Base-by-base conservation (phyloP, 257 asterid genomes). In the Fraxinus pennsylvanica region DNA sequence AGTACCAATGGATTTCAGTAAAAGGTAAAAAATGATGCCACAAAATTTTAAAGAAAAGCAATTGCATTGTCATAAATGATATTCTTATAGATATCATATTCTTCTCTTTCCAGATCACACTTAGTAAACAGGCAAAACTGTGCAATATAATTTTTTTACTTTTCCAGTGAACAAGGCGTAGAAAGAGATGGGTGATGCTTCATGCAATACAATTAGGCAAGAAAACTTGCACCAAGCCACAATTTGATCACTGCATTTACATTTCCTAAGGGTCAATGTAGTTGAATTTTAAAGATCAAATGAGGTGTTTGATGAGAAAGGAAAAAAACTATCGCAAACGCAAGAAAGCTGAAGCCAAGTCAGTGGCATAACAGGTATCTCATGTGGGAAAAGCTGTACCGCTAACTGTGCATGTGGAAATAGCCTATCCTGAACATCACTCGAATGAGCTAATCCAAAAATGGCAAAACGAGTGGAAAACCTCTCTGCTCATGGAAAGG, bases 211-310 rank as follows among this genome's bases (percentile, higher is more conserved):
- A 50, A 72, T 29, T 65, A 32, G 47, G 38, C 43, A 43, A 29
- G 50, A 6, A 41, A 9, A 19, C 65, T 6, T 5, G 25, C n/a
- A 54, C n/a, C 7, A 19, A 54, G 27, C 6, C 9, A 54, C 65
- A 15, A 54, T 54, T 54, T 54, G 9, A 15, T 52, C 27, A 54
- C 25, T 5, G 27, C 27, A 19, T 54, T 54, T 54, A 54, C 25
- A 54, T 38, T 15, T 61, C 69, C 47, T 43, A 35, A 71, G 57
- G 68, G 32, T 59, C 29, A 36, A 68, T 50, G 43, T 45, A 78
- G 33, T 21, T 17, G 50, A 59, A 74, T 71, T 52, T 52, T 21
- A 8, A 13, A 10, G 35, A 73, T 14, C 10, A 73, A 33, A 15
- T 27, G 17, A 76, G 45, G 71, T 4, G 41, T 22, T 15, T 17